Evolutionary conservation across 2,329 filamentous ascomycete genomes (phyloP).

Genomic region (Diaporthe helianthi): DNA sequence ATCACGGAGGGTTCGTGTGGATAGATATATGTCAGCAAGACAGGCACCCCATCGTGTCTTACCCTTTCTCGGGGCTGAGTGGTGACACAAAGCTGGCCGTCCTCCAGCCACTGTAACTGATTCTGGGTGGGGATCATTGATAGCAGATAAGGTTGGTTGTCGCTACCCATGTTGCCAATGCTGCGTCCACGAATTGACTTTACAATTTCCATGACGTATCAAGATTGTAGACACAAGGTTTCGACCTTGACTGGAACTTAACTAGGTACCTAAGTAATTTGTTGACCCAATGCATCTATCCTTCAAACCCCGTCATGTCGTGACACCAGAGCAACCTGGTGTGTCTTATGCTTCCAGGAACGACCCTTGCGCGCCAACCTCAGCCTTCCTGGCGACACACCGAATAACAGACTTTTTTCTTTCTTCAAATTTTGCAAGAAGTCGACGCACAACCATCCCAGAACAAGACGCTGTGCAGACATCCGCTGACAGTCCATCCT

Average conservation of each 20-base stretch:
- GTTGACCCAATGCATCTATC: not conserved
- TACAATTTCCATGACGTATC: slow-evolving; percentile 6
- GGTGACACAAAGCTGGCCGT: not conserved
- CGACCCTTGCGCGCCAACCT: not conserved
- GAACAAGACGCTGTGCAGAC: not conserved
- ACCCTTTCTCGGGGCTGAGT: not conserved
- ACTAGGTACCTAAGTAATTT: not conserved
- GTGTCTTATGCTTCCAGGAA: not conserved
- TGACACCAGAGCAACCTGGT: not conserved
- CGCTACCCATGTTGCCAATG: not conserved
- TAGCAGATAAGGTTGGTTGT: slow-evolving; percentile 25
- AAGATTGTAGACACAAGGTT: not conserved
- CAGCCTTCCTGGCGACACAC: not conserved
- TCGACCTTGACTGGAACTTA: not conserved
- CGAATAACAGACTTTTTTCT: too few relatives aligned
- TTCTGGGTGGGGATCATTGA: slow-evolving; percentile 3
- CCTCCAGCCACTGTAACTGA: not conserved
- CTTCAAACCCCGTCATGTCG: not conserved
- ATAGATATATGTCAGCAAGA: not conserved
- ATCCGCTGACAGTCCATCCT: not conserved
- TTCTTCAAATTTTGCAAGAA: not conserved
- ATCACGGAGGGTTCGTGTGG: not conserved
- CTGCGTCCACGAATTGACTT: slow-evolving; percentile 3
- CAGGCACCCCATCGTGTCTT: not conserved
- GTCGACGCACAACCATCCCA: too few relatives aligned